Base-by-base conservation (phyloP, 176 grass and related monocot species). In the barley (Hordeum vulgare) region DNA sequence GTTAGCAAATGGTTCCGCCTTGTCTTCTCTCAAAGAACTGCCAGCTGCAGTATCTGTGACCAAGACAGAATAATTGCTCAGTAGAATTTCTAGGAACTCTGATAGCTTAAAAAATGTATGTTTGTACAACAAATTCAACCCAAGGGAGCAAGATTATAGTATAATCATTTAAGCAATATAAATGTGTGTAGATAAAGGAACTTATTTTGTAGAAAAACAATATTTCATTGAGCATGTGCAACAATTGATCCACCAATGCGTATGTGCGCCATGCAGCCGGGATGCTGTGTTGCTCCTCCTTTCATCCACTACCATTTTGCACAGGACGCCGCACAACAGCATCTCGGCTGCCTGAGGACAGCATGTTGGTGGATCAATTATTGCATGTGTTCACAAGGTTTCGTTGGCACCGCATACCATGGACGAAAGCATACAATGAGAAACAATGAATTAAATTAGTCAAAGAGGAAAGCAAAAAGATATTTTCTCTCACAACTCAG, bases 1-100 rank as follows among this genome's bases (percentile, higher is more conserved):
- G 81, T 94, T 92, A 86, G 66, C 49, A 81, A 94, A 97, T 85
- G 90, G 81, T 87, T 97, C 86, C 39, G 95, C 81, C 11, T 58
- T 83, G 80, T 97, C 95, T 85, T 92, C 90, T 77, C 95, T 90
- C 69, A 87, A 78, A 47, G 40, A 87, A 74, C 59, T 86, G 51
- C 33, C 68, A 14, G 57, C 44, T 17, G 66, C 80, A 14, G 83
- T 94, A 66, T 84, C 94, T 97, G 71, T 20, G 10, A 73, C 54
- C 5, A 54, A 25, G 17, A 81, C 7, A 44, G 60, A 36, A 59
- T 11, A n/a, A 71, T 11, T 42, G 7, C 2, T 11, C 66, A 80
- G 33, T 11, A 34, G 6, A 53, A 51, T 34, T 82, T 10, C 34
- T 74, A 76, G 29, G 27, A 37, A 59, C 8, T 1, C 35, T 57